A percentile compares a stretch with the other conserved stretches of the same genome.
Conservation (phyloP, 495 filamentous ascomycete species). For the Aspergillus sclerotiicarbonarius region DNA sequence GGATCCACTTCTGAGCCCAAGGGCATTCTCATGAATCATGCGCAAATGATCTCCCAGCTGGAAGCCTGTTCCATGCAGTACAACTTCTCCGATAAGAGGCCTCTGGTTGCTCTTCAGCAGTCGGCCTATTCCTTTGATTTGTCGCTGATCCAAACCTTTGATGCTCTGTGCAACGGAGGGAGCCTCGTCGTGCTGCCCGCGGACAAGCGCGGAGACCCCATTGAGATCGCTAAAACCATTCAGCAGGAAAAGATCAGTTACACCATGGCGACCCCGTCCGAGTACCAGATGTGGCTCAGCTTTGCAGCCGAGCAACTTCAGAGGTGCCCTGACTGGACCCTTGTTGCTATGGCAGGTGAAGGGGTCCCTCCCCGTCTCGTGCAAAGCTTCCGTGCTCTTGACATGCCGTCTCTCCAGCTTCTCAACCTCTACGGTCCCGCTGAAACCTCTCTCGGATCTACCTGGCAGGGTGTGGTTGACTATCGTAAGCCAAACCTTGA, state of each 20-base stretch:
- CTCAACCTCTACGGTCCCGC: slow-evolving; percentile 4
- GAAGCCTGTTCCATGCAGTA: too few relatives aligned
- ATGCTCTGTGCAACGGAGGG: neutral
- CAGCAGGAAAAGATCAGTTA: slow-evolving; percentile 22
- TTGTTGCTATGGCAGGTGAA: slow-evolving; percentile 11
- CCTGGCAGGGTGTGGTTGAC: too few relatives aligned
- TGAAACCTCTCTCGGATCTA: too few relatives aligned
- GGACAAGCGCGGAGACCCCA: neutral
- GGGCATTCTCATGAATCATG: too few relatives aligned
- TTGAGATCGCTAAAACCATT: neutral
- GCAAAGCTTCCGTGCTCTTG: too few relatives aligned
- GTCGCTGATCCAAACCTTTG: neutral
- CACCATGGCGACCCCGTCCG: slow-evolving; percentile 22
- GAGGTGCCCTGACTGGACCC: slow-evolving; percentile 1
- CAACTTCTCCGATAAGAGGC: too few relatives aligned
- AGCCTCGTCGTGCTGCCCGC: neutral
- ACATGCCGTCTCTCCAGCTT: slow-evolving; percentile 17
- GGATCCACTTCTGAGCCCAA: too few relatives aligned
- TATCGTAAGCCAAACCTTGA: neutral
- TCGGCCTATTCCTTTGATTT: neutral
- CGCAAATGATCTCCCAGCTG: too few relatives aligned
- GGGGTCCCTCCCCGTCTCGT: slow-evolving; percentile 1
- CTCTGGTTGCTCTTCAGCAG: too few relatives aligned
- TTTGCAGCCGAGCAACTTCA: slow-evolving; percentile 18
- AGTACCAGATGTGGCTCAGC: slow-evolving; percentile 14